phyloP scores from a whole-genome alignment of 2,329 filamentous ascomycete species.

The Penicillium freii region DNA sequence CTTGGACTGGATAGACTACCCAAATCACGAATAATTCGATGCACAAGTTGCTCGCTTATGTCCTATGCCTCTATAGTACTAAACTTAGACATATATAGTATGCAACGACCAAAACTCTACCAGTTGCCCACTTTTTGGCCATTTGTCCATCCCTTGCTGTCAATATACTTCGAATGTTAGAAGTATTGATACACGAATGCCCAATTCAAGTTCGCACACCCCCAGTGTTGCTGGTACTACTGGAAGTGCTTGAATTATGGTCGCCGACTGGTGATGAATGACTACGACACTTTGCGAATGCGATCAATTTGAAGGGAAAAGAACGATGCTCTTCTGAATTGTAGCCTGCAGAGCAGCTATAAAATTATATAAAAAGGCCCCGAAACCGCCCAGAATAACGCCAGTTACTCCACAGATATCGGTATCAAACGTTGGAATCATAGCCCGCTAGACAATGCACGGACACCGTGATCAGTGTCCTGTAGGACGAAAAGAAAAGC shows the following conservation, averaged over 20 bases:
- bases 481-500: not conserved
- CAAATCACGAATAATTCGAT: not conserved
- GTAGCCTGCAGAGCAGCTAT: not conserved
- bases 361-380: not conserved
- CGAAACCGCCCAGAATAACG: not conserved
- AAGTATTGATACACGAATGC: not conserved
- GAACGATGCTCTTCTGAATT: not conserved
- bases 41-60: not conserved
- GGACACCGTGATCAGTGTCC: not conserved
- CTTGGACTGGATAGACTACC: not conserved
- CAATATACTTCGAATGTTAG: not conserved
- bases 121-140: not conserved
- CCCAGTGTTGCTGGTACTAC: not conserved
- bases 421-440: slow-evolving; percentile 3
- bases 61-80: not conserved
- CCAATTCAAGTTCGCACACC: too few species aligned
- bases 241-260: not conserved
- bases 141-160: not conserved
- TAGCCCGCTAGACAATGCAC: slow-evolving; percentile 3
- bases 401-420: not conserved
- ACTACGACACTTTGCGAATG: not conserved
- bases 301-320: not conserved
- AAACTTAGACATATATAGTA: not conserved
- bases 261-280: too few species aligned
- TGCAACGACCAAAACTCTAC: too few species aligned